A percentile compares a stretch with the other conserved stretches of the same genome.
phyloP scores from a whole-genome alignment of 768 basidiomycete genomes.

The Pholiota microspora region DNA sequence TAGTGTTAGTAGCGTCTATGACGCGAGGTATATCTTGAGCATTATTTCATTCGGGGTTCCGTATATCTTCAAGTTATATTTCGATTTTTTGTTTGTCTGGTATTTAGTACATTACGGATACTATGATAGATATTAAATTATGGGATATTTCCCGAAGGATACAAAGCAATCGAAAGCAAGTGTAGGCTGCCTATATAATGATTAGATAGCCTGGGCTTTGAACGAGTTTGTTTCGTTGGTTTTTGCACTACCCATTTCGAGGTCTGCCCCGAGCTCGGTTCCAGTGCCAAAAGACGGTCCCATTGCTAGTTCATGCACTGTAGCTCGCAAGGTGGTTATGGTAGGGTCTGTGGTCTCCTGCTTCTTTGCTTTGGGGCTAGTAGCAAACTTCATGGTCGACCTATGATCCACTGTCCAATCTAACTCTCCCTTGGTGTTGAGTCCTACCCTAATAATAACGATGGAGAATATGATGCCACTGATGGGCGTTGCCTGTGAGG shows the following conservation, averaged over 20 bases:
- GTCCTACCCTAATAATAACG: conserved; percentile 10
- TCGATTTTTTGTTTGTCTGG: no score
- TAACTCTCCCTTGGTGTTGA: conserved; percentile 8
- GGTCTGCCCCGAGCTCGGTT: background rate
- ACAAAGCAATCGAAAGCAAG: no score
- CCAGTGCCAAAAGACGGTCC: background rate
- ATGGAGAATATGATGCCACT: conserved; percentile 12
- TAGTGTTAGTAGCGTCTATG: no score
- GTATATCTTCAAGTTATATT: background rate
- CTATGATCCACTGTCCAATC: conserved; percentile 13
- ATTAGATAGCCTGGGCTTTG: background rate
- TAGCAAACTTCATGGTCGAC: conserved; percentile 5
- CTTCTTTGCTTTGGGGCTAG: background rate
- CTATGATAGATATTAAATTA: background rate
- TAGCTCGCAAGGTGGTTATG: background rate
- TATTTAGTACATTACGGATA: no score
- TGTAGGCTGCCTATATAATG: no score
- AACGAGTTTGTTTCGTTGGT: background rate
- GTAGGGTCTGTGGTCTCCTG: background rate
- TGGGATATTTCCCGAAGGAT: background rate
- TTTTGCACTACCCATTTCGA: background rate
- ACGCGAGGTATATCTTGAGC: no score
- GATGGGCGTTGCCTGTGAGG: conserved; percentile 4
- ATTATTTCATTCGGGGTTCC: no score
- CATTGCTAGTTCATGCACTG: background rate